These are phyloP conservation scores for Rutstroemia sp. DNA, from an alignment of 2,329 filamentous ascomycete species.

Conservation along the genomic window DNA sequence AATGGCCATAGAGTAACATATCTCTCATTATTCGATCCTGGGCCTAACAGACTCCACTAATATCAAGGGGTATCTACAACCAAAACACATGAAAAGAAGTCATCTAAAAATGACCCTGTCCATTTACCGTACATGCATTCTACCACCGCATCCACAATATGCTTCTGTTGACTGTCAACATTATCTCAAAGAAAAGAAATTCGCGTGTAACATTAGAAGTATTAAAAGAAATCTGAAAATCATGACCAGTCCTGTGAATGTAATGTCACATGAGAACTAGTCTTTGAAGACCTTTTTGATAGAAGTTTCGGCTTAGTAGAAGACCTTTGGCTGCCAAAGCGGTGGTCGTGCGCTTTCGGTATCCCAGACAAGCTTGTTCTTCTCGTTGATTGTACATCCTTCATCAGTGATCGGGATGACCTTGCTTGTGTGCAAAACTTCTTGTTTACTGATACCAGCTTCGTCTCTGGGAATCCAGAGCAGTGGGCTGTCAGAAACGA, in stretches of 20 bases:
- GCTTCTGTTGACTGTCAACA: too few species aligned
- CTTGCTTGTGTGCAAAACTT: conserved; percentile 63
- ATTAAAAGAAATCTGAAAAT: too few species aligned
- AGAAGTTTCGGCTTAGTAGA: conserved; percentile 18
- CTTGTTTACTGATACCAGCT: conserved; percentile 68
- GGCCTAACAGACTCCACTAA: background rate
- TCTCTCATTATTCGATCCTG: too few species aligned
- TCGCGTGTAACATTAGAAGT: too few species aligned
- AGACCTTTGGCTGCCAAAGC: conserved; percentile 47
- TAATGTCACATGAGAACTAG: background rate
- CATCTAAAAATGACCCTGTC: background rate
- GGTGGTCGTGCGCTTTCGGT: conserved; percentile 47
- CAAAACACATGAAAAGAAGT: background rate
- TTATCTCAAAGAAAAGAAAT: too few species aligned
- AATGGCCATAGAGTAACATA: too few species aligned
- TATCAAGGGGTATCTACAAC: background rate
- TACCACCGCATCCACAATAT: background rate
- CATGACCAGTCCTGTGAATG: background rate
- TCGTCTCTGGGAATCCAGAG: conserved; percentile 82
- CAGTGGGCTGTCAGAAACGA: conserved; percentile 54
- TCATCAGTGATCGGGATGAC: conserved; percentile 77
- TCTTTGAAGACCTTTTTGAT: too few species aligned
- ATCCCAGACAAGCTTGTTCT: conserved; percentile 58
- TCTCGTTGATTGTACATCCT: conserved; percentile 62
- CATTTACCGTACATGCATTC: background rate